Conservation (phyloP, 129 eudicot genomes). For the Flaveria brownii region DNA sequence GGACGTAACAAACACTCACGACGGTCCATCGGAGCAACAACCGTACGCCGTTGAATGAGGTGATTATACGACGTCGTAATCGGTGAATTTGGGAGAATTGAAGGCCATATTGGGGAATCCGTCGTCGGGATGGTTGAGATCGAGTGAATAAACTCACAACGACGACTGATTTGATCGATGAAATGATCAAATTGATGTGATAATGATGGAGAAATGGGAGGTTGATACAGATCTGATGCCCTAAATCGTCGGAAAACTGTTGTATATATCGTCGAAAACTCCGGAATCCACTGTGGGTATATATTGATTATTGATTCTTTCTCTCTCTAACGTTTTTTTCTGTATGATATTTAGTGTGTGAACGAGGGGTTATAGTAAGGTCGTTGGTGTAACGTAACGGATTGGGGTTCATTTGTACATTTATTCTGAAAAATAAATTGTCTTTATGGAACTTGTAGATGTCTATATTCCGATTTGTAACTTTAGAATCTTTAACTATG, state of each 20-base stretch:
- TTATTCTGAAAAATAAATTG: slow-evolving; percentile 18
- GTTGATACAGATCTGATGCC: slow-evolving; percentile 26
- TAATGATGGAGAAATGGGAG: slow-evolving; percentile 18
- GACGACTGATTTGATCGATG: slow-evolving; percentile 17
- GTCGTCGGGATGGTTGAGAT: slow-evolving; percentile 10
- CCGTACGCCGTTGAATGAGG: slow-evolving; percentile 10
- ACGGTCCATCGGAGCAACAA: slow-evolving; percentile 30
- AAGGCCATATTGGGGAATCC: slow-evolving; percentile 27
- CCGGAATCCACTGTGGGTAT: slow-evolving; percentile 13
- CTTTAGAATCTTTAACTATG: too few species aligned
- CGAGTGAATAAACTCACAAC: slow-evolving; percentile 3
- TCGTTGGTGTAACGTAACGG: not conserved
- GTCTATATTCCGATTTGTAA: too few species aligned
- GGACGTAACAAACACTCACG: slow-evolving; percentile 33
- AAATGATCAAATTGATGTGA: slow-evolving; percentile 11
- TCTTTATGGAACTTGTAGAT: not conserved
- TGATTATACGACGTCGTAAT: slow-evolving; percentile 18
- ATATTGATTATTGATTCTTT: too few species aligned
- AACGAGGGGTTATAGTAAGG: too few species aligned
- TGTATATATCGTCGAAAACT: slow-evolving; percentile 10
- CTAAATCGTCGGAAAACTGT: slow-evolving; percentile 30
- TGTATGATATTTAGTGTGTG: not conserved
- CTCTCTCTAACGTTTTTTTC: not conserved
- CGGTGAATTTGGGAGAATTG: not conserved
- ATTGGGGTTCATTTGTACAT: not conserved